Percentiles rank a stretch among this genome's conserved stretches.
Evolutionary conservation across 306 rosid genomes (phyloP).

Genomic region (Dalbergia cochinchinensis): DNA sequence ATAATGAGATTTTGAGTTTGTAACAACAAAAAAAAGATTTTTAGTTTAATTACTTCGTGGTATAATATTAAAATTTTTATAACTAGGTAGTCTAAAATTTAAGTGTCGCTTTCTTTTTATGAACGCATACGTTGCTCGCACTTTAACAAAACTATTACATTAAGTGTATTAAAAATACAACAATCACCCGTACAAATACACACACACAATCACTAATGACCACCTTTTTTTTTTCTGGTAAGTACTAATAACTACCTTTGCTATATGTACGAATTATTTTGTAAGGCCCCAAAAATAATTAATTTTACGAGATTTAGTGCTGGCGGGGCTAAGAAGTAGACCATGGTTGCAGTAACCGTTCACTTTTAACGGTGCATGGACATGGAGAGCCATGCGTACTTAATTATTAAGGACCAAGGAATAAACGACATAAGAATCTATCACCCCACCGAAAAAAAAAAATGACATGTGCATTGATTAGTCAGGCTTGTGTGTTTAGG

Average conservation of each 20-base stretch:
- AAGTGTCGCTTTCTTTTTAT: not conserved
- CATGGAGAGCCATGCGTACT: slow-evolving; percentile 13
- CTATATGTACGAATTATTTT: no score
- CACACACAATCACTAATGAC: no score
- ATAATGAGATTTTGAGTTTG: no score
- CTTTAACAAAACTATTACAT: no score
- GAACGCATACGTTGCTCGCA: not conserved
- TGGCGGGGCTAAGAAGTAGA: slow-evolving; percentile 33
- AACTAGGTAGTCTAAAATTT: not conserved
- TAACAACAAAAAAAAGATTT: no score
- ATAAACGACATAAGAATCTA: not conserved
- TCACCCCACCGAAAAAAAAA: no score
- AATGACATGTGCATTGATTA: slow-evolving; percentile 19
- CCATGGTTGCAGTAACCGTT: slow-evolving; percentile 7
- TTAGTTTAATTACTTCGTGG: not conserved
- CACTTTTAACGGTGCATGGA: not conserved
- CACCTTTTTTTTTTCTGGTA: no score
- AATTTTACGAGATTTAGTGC: not conserved
- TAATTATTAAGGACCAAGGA: not conserved
- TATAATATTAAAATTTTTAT: no score
- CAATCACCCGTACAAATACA: no score
- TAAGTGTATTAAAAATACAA: no score
- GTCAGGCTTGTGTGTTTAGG: slow-evolving; percentile 21
- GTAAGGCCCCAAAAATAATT: no score
- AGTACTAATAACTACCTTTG: no score